phyloP scores from a whole-genome alignment of 2,329 filamentous ascomycete species.

The Cladosporium sp. region DNA sequence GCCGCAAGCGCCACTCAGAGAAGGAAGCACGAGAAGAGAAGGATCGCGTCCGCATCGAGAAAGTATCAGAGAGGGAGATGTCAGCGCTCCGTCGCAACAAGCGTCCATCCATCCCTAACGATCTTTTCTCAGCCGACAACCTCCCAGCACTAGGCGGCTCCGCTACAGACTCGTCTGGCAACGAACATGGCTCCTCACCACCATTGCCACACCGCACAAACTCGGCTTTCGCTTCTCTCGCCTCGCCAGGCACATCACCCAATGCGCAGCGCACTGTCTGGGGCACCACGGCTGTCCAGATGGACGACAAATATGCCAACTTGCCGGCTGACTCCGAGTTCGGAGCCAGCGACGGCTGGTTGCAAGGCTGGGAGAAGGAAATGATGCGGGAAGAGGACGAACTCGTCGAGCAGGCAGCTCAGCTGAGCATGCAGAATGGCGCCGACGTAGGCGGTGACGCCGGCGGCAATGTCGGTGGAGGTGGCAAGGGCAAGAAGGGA shows the following conservation, averaged over 20 bases:
- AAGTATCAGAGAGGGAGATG: slow-evolving; percentile 69
- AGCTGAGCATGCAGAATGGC: slow-evolving; percentile 28
- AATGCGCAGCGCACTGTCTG: slow-evolving; percentile 78
- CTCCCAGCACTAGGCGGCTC: slow-evolving; percentile 31
- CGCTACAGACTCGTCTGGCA: slow-evolving; percentile 25
- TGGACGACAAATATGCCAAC: slow-evolving; percentile 55
- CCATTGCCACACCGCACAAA: slow-evolving; percentile 58
- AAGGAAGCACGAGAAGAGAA: slow-evolving; percentile 86
- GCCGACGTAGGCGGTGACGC: slow-evolving; percentile 23
- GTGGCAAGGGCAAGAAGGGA: slow-evolving; percentile 52
- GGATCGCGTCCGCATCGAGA: slow-evolving; percentile 78
- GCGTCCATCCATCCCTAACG: slow-evolving; percentile 53
- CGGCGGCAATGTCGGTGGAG: slow-evolving; percentile 22
- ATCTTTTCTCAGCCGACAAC: slow-evolving; percentile 36
- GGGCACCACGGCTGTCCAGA: slow-evolving; percentile 73
- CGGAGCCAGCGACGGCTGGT: slow-evolving; percentile 74
- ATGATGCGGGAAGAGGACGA: slow-evolving; percentile 62
- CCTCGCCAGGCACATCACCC: slow-evolving; percentile 79
- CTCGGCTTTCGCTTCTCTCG: slow-evolving; percentile 66
- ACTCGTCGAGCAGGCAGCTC: slow-evolving; percentile 52
- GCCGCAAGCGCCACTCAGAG: slow-evolving; percentile 75
- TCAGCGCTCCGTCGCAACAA: slow-evolving; percentile 64
- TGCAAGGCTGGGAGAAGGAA: slow-evolving; percentile 79
- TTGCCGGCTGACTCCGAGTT: slow-evolving; percentile 40
- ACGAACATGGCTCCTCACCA: slow-evolving; percentile 35